Evolutionary conservation across 495 filamentous ascomycete genomes (phyloP), one percentile per base, ranked within the genome.

Genomic region (Neurospora sp.): DNA sequence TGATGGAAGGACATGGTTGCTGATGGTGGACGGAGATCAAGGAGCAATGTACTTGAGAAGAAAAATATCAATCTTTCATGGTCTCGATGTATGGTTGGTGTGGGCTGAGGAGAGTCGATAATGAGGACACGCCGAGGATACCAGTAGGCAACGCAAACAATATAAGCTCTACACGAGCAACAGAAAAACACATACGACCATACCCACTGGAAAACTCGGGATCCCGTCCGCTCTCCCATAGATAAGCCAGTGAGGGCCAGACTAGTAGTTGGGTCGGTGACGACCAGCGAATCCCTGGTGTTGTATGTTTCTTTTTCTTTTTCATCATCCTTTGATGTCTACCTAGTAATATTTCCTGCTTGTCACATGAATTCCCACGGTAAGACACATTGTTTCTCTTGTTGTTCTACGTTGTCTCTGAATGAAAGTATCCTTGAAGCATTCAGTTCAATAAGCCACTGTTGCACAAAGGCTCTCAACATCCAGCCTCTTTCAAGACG

Each of bases 151-250:
- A 35, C 2, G 31, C 31, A 35, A 35, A 35, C 2, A 35, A 35
- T 31, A 62, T 62, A 62, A 31, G 2, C 23, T 31, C 23, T 2
- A 60, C 49, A 14, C 0, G 0, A 27, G 12, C 2, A 31, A 1
- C 5, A 9, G 16, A 31, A 2, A 31, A 31, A 2, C 11, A 62
- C 23, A 62, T 62, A 62, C 23, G 23, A 62, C 49, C 49, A 62
- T 62, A 62, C 23, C 49, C 49, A 62, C 49, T 62, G 49, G 83
- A 85, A 74, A 80, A 81, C 76, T 82, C 83, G 84, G 83, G 80
- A 83, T 84, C 84, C 85, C 84, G 84, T 86, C 83, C 83, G 84
- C 83, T 86, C 84, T 83, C 81, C 83, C 83, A 79, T 83, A 82
- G 80, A 81, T 79, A 83, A 83, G 78, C 80, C 39, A 39, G n/a